phyloP scores from a whole-genome alignment of 2,329 filamentous ascomycete genomes.

The Penicillium sp. region DNA sequence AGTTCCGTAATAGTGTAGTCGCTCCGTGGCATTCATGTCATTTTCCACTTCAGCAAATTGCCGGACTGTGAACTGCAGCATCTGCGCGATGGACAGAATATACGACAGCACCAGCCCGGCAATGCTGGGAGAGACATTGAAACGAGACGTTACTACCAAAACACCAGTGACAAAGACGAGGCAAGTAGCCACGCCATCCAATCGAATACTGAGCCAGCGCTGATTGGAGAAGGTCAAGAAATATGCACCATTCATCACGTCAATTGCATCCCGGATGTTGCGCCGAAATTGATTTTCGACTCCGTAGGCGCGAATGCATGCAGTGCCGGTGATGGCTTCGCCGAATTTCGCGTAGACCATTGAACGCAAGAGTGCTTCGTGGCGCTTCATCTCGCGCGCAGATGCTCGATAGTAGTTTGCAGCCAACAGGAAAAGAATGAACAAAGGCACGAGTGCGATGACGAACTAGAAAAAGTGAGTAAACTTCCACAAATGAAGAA shows the following conservation, averaged over 20 bases:
- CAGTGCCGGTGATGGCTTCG: constrained; percentile 72
- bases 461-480: constrained; percentile 53
- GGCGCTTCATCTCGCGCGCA: constrained; percentile 89
- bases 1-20: constrained; percentile 84
- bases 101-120: constrained; percentile 87
- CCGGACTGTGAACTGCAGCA: constrained; percentile 92
- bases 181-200: constrained; percentile 78
- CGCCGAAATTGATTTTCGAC: constrained; percentile 70
- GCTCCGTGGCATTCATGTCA: constrained; percentile 95
- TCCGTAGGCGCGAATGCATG: constrained; percentile 87
- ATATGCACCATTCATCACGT: constrained; percentile 91
- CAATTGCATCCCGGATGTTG: constrained; percentile 69
- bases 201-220: constrained; percentile 80
- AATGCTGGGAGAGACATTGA: constrained; percentile 78
- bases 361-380: constrained; percentile 84
- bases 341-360: constrained; percentile 86
- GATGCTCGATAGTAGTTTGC: constrained; percentile 86
- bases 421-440: constrained; percentile 74
- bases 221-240: constrained; percentile 95
- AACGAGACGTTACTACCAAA: constrained; percentile 85
- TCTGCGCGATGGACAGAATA: constrained; percentile 87
- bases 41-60: constrained; percentile 96
- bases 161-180: constrained; percentile 87
- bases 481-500: background rate
- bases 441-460: constrained; percentile 65